Conservation (phyloP, 2,329 filamentous ascomycete species). For the Xylaria arbuscula region DNA sequence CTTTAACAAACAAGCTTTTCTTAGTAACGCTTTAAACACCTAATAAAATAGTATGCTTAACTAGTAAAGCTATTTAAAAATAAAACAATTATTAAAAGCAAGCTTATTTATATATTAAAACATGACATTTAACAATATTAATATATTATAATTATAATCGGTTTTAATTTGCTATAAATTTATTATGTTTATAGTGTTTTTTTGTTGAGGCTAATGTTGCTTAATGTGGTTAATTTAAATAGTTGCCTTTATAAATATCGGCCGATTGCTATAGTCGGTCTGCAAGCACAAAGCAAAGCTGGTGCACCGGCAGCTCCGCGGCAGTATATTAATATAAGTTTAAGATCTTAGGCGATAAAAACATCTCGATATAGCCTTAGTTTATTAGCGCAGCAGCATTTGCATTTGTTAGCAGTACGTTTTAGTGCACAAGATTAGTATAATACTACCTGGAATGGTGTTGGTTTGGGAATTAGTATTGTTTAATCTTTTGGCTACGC, state of each 20-base stretch:
- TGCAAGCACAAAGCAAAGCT: not conserved
- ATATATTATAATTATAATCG: conserved; percentile 1
- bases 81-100: too few species aligned
- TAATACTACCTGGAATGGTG: not conserved
- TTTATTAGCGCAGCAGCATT: not conserved
- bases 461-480: not conserved
- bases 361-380: not conserved
- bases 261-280: not conserved
- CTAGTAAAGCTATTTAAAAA: too few species aligned
- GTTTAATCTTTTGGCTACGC: not conserved
- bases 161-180: not conserved
- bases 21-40: too few species aligned
- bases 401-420: not conserved
- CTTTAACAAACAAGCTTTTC: too few species aligned
- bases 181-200: not conserved
- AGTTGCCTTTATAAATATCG: not conserved
- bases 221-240: not conserved
- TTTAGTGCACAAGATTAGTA: not conserved
- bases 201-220: not conserved
- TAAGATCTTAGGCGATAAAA: not conserved
- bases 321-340: not conserved
- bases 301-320: not conserved
- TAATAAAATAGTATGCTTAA: too few species aligned
- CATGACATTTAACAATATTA: too few species aligned
- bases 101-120: too few species aligned